These are phyloP conservation scores for Xerocomellus amylosporus DNA, from an alignment of 768 basidiomycete genomes.

Conservation along the genomic window DNA sequence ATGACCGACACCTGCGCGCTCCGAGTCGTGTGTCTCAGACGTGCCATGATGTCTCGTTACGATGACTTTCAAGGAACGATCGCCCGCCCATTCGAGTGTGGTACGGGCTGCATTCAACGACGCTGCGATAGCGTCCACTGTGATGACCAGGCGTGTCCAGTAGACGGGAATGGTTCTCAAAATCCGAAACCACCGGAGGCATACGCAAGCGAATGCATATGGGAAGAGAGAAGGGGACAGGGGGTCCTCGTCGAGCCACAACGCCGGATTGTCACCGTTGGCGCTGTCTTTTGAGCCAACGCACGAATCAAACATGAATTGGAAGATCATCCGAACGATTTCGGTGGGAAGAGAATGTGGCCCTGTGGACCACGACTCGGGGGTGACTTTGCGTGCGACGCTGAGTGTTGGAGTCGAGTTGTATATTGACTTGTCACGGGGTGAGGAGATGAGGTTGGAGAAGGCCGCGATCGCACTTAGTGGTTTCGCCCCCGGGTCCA, in stretches of 20 bases:
- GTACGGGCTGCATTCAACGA: neutral
- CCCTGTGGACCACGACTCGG: neutral
- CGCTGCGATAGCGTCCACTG: neutral
- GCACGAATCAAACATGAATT: conserved; percentile 5
- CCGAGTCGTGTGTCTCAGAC: neutral
- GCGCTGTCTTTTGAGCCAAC: neutral
- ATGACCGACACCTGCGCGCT: neutral
- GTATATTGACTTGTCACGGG: neutral
- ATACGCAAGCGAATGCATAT: conserved; percentile 7
- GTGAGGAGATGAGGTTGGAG: conserved; percentile 4
- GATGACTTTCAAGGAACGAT: conserved; percentile 2
- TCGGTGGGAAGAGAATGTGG: conserved; percentile 11
- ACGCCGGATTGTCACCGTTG: neutral
- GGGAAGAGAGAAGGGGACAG: conserved; percentile 10
- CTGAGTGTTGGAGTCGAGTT: neutral
- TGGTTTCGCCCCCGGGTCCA: neutral
- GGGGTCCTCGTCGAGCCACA: conserved; percentile 6
- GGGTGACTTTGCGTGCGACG: neutral
- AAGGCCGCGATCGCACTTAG: conserved; percentile 5
- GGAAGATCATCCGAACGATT: conserved; percentile 9
- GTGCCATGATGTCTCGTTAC: conserved; percentile 3
- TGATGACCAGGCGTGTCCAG: conserved; percentile 11
- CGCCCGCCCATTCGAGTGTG: conserved; percentile 2
- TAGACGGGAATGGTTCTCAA: neutral
- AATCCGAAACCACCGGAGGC: conserved; percentile 8